These are phyloP conservation scores for Calocera cornea DNA, from an alignment of 768 basidiomycete genomes.

Conservation along the genomic window DNA sequence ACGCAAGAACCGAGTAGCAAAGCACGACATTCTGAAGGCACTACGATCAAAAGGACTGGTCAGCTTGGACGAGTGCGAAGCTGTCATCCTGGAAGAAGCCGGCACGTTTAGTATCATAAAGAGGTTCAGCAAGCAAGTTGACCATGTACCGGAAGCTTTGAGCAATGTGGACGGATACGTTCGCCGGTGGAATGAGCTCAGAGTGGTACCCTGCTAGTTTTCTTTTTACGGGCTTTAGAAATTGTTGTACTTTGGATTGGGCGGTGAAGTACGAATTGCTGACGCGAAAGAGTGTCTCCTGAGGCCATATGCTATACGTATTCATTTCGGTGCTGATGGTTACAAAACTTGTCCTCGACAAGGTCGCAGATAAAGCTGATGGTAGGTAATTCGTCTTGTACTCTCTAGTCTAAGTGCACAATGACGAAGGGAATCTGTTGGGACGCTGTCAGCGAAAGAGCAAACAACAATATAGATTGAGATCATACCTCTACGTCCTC, in stretches of 20 bases:
- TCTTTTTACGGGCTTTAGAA: background rate
- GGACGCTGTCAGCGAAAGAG: background rate
- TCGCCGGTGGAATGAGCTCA: background rate
- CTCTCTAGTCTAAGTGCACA: constrained; percentile 24
- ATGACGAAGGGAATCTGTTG: constrained; percentile 70
- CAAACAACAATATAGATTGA: background rate
- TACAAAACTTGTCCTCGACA: background rate
- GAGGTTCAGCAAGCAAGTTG: background rate
- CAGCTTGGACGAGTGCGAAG: constrained; percentile 1
- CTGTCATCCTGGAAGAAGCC: background rate
- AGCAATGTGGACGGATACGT: background rate
- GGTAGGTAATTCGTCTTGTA: background rate
- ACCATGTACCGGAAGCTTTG: background rate
- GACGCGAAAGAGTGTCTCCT: too few relatives aligned
- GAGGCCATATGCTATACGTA: too few relatives aligned
- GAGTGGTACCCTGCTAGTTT: background rate
- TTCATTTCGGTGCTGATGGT: background rate
- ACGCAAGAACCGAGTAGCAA: background rate
- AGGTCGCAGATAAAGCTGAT: background rate
- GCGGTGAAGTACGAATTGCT: background rate
- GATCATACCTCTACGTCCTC: constrained; percentile 82
- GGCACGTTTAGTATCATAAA: background rate
- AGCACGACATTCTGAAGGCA: background rate
- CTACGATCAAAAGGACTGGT: background rate
- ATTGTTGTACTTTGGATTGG: background rate